These are phyloP conservation scores for Brettanomyces sp. DNA, from an alignment of 805 yeast species.

Conservation along the genomic window DNA sequence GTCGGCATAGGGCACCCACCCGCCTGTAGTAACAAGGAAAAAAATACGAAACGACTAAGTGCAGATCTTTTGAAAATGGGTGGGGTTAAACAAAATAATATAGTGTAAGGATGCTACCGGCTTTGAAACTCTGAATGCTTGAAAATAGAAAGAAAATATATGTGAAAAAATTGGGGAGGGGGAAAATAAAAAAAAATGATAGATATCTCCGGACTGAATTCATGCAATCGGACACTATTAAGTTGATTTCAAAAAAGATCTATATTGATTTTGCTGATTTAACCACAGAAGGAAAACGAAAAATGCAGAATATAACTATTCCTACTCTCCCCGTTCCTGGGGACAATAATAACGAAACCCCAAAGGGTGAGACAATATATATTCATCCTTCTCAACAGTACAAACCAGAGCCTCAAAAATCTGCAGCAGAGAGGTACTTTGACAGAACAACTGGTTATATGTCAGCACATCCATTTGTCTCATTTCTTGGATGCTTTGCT, in stretches of 20 bases:
- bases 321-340: conserved; percentile 54
- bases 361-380: conserved; percentile 7
- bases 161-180: background rate
- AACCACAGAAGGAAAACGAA: conserved; percentile 4
- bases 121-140: too few relatives aligned
- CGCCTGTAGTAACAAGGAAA: too few relatives aligned
- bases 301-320: conserved; percentile 35
- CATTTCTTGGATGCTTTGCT: conserved; percentile 62
- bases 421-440: conserved; percentile 52
- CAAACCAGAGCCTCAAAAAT: conserved; percentile 19
- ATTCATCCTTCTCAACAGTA: conserved; percentile 17
- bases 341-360: conserved; percentile 21
- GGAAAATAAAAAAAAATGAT: background rate
- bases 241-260: background rate
- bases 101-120: too few relatives aligned
- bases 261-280: background rate
- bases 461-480: conserved; percentile 69
- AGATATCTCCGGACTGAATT: too few relatives aligned
- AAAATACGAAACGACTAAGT: too few relatives aligned
- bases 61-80: too few relatives aligned
- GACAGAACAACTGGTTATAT: conserved; percentile 49
- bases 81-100: too few relatives aligned
- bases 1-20: too few relatives aligned
- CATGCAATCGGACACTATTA: too few relatives aligned
- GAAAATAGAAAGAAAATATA: too few relatives aligned